Evolutionary conservation across 208 protist species (phyloP).

Genomic region (Acanthamoeba castellanii): DNA sequence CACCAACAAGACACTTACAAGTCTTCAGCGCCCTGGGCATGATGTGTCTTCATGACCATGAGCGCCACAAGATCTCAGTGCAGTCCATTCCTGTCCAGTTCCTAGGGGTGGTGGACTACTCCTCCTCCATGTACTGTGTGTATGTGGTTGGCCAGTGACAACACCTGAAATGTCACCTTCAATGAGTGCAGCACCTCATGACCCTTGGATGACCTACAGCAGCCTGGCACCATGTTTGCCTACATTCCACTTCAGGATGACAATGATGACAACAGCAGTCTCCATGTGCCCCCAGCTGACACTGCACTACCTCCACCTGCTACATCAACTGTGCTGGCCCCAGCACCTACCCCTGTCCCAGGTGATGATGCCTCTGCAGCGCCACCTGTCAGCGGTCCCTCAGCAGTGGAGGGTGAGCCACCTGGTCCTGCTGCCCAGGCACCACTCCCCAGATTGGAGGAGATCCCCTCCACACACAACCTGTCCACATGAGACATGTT

Average conservation of each 20-base stretch:
- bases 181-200: background rate
- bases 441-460: too few relatives aligned
- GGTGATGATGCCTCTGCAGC: too few relatives aligned
- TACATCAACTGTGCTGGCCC: too few relatives aligned
- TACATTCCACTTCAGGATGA: background rate
- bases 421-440: too few relatives aligned
- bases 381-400: too few relatives aligned
- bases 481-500: too few relatives aligned
- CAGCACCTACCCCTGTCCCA: too few relatives aligned
- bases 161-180: background rate
- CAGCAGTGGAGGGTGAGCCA: too few relatives aligned
- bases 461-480: too few relatives aligned
- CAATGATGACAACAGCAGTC: background rate
- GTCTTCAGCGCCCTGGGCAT: background rate
- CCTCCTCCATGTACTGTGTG: background rate
- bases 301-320: too few relatives aligned
- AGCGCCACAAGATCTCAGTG: background rate
- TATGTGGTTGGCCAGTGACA: background rate
- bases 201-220: background rate
- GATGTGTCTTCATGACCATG: background rate
- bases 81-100: background rate
- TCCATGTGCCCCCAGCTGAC: too few relatives aligned
- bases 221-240: too few relatives aligned
- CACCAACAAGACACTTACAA: background rate
- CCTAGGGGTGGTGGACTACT: background rate